Evolutionary conservation across 352 stramenopile genomes (phyloP).

Genomic region (Pythium monospermum): DNA sequence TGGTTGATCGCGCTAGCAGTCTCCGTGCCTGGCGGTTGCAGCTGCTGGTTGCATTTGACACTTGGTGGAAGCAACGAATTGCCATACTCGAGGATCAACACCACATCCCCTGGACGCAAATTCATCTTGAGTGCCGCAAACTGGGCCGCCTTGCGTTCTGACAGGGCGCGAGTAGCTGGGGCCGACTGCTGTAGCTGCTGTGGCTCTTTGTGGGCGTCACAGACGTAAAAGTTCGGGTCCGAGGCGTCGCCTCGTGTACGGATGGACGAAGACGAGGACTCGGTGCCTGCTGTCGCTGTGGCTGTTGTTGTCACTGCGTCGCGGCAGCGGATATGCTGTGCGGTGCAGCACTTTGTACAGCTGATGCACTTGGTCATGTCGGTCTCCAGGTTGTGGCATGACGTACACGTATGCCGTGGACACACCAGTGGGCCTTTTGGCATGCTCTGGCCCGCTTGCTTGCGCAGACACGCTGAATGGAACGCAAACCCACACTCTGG

Average conservation of each 20-base stretch:
- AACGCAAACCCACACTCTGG: slow-evolving; percentile 57
- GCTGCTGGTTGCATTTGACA: too few relatives aligned
- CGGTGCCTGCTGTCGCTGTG: neutral
- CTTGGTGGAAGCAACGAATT: slow-evolving; percentile 48
- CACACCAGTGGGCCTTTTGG: slow-evolving; percentile 43
- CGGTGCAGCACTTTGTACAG: slow-evolving; percentile 47
- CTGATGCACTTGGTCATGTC: slow-evolving; percentile 46
- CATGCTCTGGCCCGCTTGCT: slow-evolving; percentile 8
- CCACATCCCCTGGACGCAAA: slow-evolving; percentile 44
- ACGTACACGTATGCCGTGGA: slow-evolving; percentile 48
- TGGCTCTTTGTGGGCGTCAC: slow-evolving; percentile 25
- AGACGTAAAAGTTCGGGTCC: slow-evolving; percentile 39
- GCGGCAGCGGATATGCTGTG: slow-evolving; percentile 45
- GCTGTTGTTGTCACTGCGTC: neutral
- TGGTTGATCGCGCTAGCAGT: slow-evolving; percentile 40
- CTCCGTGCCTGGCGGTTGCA: slow-evolving; percentile 28
- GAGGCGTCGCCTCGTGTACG: slow-evolving; percentile 7
- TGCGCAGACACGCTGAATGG: slow-evolving; percentile 36
- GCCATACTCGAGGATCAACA: slow-evolving; percentile 62
- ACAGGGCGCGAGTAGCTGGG: too few relatives aligned
- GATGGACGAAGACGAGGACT: neutral
- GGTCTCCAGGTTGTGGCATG: slow-evolving; percentile 40
- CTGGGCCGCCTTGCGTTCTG: slow-evolving; percentile 8
- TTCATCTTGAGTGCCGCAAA: slow-evolving; percentile 26
- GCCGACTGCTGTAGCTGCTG: slow-evolving; percentile 1